Percentiles rank a stretch among this genome's conserved stretches.
Evolutionary conservation across 163 green algal species (phyloP).

Genomic region (Chloroidium sp.): DNA sequence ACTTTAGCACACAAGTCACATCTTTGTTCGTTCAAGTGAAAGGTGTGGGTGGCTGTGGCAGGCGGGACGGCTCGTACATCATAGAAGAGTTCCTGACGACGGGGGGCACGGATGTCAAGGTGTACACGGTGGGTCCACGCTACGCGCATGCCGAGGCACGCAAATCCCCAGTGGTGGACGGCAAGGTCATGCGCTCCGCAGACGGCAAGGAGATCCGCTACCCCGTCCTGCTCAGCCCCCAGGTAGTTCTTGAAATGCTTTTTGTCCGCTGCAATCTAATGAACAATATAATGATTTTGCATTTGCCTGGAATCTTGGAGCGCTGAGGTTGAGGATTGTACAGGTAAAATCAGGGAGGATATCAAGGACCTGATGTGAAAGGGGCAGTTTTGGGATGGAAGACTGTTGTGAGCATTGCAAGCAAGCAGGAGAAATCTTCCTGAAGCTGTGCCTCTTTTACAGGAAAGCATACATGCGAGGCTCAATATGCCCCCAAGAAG

Average conservation of each 20-base stretch:
- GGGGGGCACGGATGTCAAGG: slow-evolving; percentile 93
- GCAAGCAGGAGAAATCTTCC: too few species aligned
- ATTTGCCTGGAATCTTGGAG: too few species aligned
- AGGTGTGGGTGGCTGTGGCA: slow-evolving; percentile 4
- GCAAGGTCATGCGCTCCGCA: slow-evolving; percentile 78
- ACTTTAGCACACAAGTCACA: too few species aligned
- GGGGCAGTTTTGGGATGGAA: too few species aligned
- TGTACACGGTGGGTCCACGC: slow-evolving; percentile 74
- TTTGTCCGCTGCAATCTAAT: neutral
- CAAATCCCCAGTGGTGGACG: slow-evolving; percentile 95
- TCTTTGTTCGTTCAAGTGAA: too few species aligned
- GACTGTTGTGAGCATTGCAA: too few species aligned
- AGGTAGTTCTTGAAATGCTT: slow-evolving; percentile 20
- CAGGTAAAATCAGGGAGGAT: too few species aligned
- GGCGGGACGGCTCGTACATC: slow-evolving; percentile 81
- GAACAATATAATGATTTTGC: neutral
- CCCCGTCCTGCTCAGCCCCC: slow-evolving; percentile 85
- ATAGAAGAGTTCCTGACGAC: slow-evolving; percentile 97
- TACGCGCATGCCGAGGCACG: slow-evolving; percentile 97
- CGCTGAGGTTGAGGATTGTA: too few species aligned
- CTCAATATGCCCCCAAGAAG: too few species aligned
- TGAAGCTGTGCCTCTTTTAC: too few species aligned
- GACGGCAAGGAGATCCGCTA: slow-evolving; percentile 97
- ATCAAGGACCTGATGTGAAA: too few species aligned
- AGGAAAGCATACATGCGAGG: too few species aligned